phyloP scores from a whole-genome alignment of 768 basidiomycete genomes.

The Collybia sordida region DNA sequence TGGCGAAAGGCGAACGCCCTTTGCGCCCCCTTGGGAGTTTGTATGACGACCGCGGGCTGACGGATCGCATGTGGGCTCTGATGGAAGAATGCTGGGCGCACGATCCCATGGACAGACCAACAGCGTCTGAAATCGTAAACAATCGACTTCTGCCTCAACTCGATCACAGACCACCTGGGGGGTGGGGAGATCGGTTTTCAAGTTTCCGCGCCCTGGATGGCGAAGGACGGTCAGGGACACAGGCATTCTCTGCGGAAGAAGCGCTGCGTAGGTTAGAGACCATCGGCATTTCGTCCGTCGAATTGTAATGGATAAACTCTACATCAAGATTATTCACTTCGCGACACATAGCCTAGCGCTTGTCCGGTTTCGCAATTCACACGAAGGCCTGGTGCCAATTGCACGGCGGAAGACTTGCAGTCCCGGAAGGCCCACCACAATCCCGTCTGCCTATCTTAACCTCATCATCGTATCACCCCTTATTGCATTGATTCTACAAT shows the following conservation, averaged over 20 bases:
- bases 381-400: no score
- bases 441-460: no score
- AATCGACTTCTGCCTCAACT: neutral
- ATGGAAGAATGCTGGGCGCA: conserved; percentile 6
- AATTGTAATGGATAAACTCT: neutral
- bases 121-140: neutral
- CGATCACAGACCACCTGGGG: neutral
- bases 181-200: conserved; percentile 6
- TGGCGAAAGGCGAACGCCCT: conserved; percentile 7
- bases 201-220: conserved; percentile 4
- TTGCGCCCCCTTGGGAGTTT: neutral
- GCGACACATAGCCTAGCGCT: no score
- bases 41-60: neutral
- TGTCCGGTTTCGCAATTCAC: no score
- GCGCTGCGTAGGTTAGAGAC: conserved; percentile 3
- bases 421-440: no score
- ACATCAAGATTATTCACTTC: no score
- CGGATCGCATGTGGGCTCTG: conserved; percentile 3
- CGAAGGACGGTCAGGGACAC: neutral
- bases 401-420: no score
- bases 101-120: neutral
- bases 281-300: neutral
- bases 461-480: no score
- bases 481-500: no score
- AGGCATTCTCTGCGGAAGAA: conserved; percentile 1